Evolutionary conservation across 192 early-diverging fungal genomes (phyloP).

Genomic region (Podila verticillata): DNA sequence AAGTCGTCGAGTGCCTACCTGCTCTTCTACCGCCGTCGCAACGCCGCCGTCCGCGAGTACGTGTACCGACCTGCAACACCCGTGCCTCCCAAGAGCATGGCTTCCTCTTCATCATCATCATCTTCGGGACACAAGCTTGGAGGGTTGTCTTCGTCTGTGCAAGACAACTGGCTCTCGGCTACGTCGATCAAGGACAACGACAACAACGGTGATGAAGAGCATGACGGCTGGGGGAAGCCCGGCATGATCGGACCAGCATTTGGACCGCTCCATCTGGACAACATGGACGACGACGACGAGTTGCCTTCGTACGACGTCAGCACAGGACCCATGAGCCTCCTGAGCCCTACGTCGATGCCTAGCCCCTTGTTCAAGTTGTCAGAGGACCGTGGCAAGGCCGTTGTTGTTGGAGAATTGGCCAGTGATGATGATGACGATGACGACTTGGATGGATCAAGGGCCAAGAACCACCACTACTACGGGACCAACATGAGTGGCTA

Average conservation of each 20-base stretch:
- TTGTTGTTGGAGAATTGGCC: not conserved
- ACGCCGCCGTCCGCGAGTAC: conserved; percentile 29
- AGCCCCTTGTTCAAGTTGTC: conserved; percentile 17
- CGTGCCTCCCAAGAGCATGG: not conserved
- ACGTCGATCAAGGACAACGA: not conserved
- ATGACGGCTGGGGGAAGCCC: conserved; percentile 29
- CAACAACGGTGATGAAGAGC: conserved; percentile 3
- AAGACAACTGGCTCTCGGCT: not conserved
- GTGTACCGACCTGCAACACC: conserved; percentile 14
- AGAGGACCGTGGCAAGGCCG: conserved; percentile 15
- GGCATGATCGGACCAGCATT: not conserved
- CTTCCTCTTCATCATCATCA: not conserved
- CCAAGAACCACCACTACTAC: conserved; percentile 9
- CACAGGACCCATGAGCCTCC: conserved; percentile 14
- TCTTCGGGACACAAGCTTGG: not conserved
- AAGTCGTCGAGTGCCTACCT: conserved; percentile 46
- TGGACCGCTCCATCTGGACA: not conserved
- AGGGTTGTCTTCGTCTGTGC: not conserved
- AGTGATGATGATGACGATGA: conserved; percentile 15
- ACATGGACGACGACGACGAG: conserved; percentile 6
- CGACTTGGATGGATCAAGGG: not conserved
- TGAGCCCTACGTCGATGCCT: conserved; percentile 12
- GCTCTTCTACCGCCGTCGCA: conserved; percentile 41
- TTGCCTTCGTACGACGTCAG: conserved; percentile 10
- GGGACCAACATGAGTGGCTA: not conserved